Evolutionary conservation across 2,329 filamentous ascomycete species (phyloP).

Genomic region (Claviceps fusiformis): DNA sequence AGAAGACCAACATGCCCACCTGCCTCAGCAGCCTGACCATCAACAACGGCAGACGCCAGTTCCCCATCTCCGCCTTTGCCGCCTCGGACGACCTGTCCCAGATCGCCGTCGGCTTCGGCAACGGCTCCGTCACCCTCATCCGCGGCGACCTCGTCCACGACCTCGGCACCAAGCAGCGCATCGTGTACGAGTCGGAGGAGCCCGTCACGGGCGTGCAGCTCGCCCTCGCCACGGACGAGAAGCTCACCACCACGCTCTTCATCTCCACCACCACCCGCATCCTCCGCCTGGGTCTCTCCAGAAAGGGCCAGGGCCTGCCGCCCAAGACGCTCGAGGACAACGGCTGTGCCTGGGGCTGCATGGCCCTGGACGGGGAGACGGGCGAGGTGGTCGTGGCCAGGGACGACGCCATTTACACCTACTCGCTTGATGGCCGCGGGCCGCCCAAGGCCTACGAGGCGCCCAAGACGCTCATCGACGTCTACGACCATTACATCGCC

Average conservation of each 20-base stretch:
- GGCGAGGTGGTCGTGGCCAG: slow-evolving; percentile 84
- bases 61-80: slow-evolving; percentile 86
- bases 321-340: slow-evolving; percentile 78
- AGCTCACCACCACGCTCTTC: slow-evolving; percentile 68
- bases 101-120: slow-evolving; percentile 88
- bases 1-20: slow-evolving; percentile 79
- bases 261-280: slow-evolving; percentile 85
- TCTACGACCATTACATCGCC: slow-evolving; percentile 76
- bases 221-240: slow-evolving; percentile 45
- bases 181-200: slow-evolving; percentile 92
- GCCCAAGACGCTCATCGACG: slow-evolving; percentile 66
- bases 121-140: slow-evolving; percentile 86
- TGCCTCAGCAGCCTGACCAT: slow-evolving; percentile 78
- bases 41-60: slow-evolving; percentile 81
- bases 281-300: slow-evolving; percentile 73
- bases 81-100: slow-evolving; percentile 81
- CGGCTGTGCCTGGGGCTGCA: slow-evolving; percentile 87
- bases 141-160: slow-evolving; percentile 92
- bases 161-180: slow-evolving; percentile 82
- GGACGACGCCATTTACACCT: slow-evolving; percentile 93
- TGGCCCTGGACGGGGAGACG: slow-evolving; percentile 69
- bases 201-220: slow-evolving; percentile 88
- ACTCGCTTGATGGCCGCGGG: slow-evolving; percentile 71
- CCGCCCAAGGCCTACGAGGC: slow-evolving; percentile 86
- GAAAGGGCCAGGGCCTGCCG: slow-evolving; percentile 77